Conservation (phyloP, 768 basidiomycete species). For the Rhizopogon sp. region DNA sequence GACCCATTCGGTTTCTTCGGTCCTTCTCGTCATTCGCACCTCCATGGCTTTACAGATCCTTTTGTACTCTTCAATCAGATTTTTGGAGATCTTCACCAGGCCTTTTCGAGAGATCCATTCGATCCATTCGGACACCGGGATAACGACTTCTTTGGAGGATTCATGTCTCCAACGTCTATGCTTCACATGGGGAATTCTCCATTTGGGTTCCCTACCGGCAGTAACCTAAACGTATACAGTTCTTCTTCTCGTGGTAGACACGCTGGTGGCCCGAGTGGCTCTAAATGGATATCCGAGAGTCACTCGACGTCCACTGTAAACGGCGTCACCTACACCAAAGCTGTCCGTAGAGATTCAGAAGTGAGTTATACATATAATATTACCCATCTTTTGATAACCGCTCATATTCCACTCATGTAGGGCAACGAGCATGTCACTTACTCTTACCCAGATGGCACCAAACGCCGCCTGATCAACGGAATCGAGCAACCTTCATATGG, state of each 20-base stretch:
- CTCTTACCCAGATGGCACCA: slow-evolving; percentile 60
- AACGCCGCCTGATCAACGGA: slow-evolving; percentile 66
- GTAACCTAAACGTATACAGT: not conserved
- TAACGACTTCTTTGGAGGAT: slow-evolving; percentile 10
- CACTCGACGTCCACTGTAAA: slow-evolving; percentile 55
- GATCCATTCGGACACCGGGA: slow-evolving; percentile 13
- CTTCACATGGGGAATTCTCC: not conserved
- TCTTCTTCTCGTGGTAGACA: not conserved
- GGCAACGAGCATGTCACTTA: slow-evolving; percentile 73
- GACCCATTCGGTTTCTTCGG: slow-evolving; percentile 23
- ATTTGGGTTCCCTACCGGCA: not conserved
- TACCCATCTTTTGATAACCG: slow-evolving; percentile 1
- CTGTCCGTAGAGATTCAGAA: slow-evolving; percentile 49
- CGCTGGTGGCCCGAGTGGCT: slow-evolving; percentile 18
- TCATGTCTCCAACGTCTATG: slow-evolving; percentile 1
- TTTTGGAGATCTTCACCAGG: slow-evolving; percentile 47
- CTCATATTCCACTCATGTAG: slow-evolving; percentile 30
- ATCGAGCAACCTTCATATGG: slow-evolving; percentile 33
- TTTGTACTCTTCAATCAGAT: slow-evolving; percentile 70
- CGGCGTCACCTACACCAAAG: slow-evolving; percentile 59
- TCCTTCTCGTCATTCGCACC: slow-evolving; percentile 11
- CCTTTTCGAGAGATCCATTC: slow-evolving; percentile 31
- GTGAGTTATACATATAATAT: slow-evolving; percentile 33
- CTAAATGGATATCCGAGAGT: slow-evolving; percentile 51
- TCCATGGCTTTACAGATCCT: slow-evolving; percentile 59